Percentiles rank a stretch among this genome's conserved stretches.
Evolutionary conservation across 345 rosid species (phyloP).

Genomic region (Corymbia maculata): DNA sequence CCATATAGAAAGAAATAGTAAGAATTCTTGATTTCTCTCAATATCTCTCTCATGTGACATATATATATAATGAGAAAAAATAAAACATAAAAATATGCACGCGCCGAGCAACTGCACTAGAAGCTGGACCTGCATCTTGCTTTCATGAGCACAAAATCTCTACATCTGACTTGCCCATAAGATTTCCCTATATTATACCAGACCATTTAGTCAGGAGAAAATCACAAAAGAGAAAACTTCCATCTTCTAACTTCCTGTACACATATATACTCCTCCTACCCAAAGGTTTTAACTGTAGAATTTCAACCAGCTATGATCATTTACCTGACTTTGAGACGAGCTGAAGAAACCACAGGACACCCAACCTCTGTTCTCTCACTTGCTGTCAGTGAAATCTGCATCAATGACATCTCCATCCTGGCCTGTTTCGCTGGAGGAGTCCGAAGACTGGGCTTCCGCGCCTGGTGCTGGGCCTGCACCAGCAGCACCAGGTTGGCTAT

Average conservation of each 20-base stretch:
- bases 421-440: slow-evolving; percentile 45
- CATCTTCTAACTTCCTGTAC: neutral
- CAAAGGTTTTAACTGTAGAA: neutral
- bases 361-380: slow-evolving; percentile 5
- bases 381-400: slow-evolving; percentile 87
- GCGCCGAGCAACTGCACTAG: neutral
- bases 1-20: no score
- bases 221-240: neutral
- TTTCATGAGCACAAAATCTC: neutral
- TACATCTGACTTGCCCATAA: neutral
- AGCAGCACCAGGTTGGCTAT: slow-evolving; percentile 80
- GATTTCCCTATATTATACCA: neutral
- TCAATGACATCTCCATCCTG: slow-evolving; percentile 84
- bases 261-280: neutral
- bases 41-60: no score
- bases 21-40: no score
- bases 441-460: slow-evolving; percentile 32
- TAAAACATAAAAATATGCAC: neutral
- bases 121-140: neutral
- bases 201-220: neutral
- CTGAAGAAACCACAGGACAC: neutral
- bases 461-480: slow-evolving; percentile 31
- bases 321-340: neutral
- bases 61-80: no score
- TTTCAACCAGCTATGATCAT: neutral